Evolutionary conservation across 2,329 filamentous ascomycete genomes (phyloP), one percentile per base, ranked within the genome.

Genomic region (Rutstroemia sydowiana): DNA sequence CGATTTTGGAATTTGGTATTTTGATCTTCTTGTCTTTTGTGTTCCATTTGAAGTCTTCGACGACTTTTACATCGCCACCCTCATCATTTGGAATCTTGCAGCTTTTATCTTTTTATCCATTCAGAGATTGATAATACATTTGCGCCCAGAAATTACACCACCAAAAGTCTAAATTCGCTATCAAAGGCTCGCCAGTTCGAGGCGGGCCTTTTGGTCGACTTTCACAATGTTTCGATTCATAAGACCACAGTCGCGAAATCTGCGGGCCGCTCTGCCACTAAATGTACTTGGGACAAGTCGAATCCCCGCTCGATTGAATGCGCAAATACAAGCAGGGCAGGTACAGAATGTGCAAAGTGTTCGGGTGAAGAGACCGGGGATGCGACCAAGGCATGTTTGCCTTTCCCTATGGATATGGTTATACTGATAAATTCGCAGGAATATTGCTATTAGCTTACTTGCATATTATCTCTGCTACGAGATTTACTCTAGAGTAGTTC

Each of bases 401-500:
- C n/a, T 26, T 10, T 31, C 54, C 52, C 16, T 14, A 5, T 23
- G 16, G 18, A 21, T 26, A 11, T 40, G 31, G n/a, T 48, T 20
- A 39, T 55, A 42, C 50, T 31, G 3, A n/a, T n/a, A 41, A 2
- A 6, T 32, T 11, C n/a, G 36, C 37, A 63, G 62, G 46, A 48
- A 48, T 10, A 11, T 69, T 16, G 45, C 69, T n/a, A 54, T 67
- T 10, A 61, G 57, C 5, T 52, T 65, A 36, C 67, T 71, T 40
- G 55, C 68, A 2, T 72, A 57, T 32, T 68, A 63, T 53, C 37
- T 61, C 40, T 65, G 70, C 56, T 76, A 67, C 59, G 63, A 71
- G 32, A 61, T 75, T 31, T 78, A 77, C 61, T 65, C 65, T 23
- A 67, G 64, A 9, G 60, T 73, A n/a, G 71, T 80, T 14, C 63